Evolutionary conservation across 371 early-diverging fungal species (phyloP).

Genomic region (Rhizopus sp.): DNA sequence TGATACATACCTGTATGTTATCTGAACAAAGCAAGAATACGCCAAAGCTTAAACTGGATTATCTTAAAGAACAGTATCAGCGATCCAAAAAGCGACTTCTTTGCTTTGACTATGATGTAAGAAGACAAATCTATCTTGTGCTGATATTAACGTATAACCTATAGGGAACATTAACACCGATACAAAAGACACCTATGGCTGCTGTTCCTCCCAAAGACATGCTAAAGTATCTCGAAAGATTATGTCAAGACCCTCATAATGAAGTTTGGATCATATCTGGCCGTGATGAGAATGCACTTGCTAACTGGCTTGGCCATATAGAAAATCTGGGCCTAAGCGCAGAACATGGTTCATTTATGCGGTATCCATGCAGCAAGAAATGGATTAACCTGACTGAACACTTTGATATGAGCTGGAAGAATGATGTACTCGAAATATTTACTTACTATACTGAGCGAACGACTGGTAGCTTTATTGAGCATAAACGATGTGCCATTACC

Average conservation of each 20-base stretch:
- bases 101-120: conserved; percentile 89
- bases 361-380: conserved; percentile 50
- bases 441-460: conserved; percentile 90
- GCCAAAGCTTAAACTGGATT: conserved; percentile 60
- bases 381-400: conserved; percentile 84
- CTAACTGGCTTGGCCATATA: conserved; percentile 84
- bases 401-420: conserved; percentile 86
- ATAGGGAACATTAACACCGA: conserved; percentile 82
- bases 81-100: conserved; percentile 66
- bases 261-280: conserved; percentile 94
- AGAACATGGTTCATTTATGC: conserved; percentile 74
- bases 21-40: conserved; percentile 68
- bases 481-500: conserved; percentile 80
- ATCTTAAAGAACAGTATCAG: conserved; percentile 51
- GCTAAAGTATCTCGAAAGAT: conserved; percentile 61
- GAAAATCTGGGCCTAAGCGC: conserved; percentile 79
- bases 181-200: conserved; percentile 67
- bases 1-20: conserved; percentile 43
- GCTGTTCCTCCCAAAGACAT: conserved; percentile 69
- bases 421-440: conserved; percentile 84
- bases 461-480: conserved; percentile 82
- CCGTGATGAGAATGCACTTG: conserved; percentile 82
- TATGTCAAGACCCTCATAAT: conserved; percentile 80
- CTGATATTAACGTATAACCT: neutral
- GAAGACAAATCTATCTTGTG: conserved; percentile 8